Base-by-base conservation (phyloP, 2,329 filamentous ascomycete genomes). In the Fusarium poae region DNA sequence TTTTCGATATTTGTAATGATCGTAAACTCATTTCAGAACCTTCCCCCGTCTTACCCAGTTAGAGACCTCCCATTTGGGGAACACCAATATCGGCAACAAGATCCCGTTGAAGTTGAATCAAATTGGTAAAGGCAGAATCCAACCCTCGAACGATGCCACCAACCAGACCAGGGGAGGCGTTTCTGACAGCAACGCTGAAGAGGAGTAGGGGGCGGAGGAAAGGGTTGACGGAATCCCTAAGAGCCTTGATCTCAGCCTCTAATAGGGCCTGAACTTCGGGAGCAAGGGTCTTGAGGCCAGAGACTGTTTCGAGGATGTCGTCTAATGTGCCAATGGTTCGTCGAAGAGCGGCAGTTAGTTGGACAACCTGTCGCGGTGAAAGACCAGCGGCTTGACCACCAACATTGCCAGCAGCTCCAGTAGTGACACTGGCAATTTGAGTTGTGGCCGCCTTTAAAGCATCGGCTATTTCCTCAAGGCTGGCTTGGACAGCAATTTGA, bases 401-500 rank as follows among this genome's bases (percentile, higher is more conserved):
- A 4, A 70, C 34, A 12, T 62, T 68, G 18, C 67, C 67, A 9
- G 12, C 51, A 21, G 67, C 44, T 4, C 54, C 67, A 1, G 51
- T 68, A 11, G 67, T 70, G 29, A 68, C 62, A 3, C 20, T 15
- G 20, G 55, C 37, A 34, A 70, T 67, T 5, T 9, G 11, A 1
- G 4, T 20, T 6, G 62, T 65, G 5, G 67, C 56, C 13, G 1
- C 1, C 7, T 9, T 12, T 3, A 70, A 4, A 11, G 54, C 63
- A 2, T 43, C 6, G 4, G 1, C 15, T 12, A 70, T 65, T 3
- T 25, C 55, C 18, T 68, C 5, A 9, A 45, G 35, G 5, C 52
- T 68, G 29, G 63, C 32, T 27, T 20, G n/a, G 35, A 70, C 11
- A 2, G 8, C 0, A 7, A 44, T 21, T 11, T 65, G 53, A 5